Conservation (phyloP, 768 basidiomycete genomes). For the Mycena alexandri region DNA sequence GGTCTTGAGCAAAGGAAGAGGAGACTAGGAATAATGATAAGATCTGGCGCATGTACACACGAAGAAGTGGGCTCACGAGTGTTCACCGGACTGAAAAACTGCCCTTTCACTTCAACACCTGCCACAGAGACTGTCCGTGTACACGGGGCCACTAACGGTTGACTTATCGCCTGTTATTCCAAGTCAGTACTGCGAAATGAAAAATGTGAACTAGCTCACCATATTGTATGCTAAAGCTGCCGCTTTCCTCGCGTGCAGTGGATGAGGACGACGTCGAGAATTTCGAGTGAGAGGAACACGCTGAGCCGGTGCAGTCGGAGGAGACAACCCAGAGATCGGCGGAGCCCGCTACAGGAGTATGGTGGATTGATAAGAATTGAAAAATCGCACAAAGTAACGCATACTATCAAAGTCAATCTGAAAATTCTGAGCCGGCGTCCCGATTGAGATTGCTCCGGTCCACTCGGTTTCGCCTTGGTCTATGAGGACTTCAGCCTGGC, state of each 20-base stretch:
- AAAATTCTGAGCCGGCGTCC: conserved; percentile 52
- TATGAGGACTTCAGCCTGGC: conserved; percentile 50
- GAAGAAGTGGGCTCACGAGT: too few species aligned
- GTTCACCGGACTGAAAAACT: conserved; percentile 50
- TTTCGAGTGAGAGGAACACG: conserved; percentile 43
- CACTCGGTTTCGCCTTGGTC: conserved; percentile 53
- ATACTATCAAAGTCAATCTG: conserved; percentile 56
- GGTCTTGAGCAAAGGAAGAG: conserved; percentile 37
- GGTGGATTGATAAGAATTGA: not conserved
- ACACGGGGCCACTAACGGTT: conserved; percentile 55
- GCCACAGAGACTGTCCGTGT: conserved; percentile 42
- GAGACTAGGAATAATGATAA: conserved; percentile 36
- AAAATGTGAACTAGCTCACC: not conserved
- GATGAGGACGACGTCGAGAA: conserved; percentile 46
- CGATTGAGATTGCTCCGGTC: conserved; percentile 55
- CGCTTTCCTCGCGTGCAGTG: conserved; percentile 44
- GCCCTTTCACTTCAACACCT: conserved; percentile 31
- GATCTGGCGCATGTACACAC: too few species aligned
- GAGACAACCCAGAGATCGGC: conserved; percentile 30
- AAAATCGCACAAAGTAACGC: conserved; percentile 7
- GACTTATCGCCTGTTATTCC: conserved; percentile 56
- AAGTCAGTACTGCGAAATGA: too few species aligned
- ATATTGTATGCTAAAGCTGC: conserved; percentile 19
- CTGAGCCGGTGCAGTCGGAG: conserved; percentile 26
- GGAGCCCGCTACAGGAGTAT: conserved; percentile 30